phyloP scores from a whole-genome alignment of 331 rosid species.

The Malus hybrid region DNA sequence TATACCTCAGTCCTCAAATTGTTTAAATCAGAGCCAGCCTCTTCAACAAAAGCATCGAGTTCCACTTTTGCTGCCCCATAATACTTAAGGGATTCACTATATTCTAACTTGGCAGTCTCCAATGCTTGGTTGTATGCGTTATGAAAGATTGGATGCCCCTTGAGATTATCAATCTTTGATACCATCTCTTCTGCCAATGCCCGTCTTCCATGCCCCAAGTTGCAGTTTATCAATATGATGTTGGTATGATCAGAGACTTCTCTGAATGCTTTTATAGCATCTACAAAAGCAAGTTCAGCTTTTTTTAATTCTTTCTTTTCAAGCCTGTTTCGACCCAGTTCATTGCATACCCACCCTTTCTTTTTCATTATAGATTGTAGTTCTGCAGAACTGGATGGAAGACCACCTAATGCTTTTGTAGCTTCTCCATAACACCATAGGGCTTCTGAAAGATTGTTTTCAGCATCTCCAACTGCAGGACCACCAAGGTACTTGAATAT shows the following conservation, averaged over 20 bases:
- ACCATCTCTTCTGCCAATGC: constrained; percentile 85
- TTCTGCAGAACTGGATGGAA: constrained; percentile 60
- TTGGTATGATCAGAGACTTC: constrained; percentile 87
- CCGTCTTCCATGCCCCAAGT: constrained; percentile 92
- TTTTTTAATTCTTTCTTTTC: constrained; percentile 54
- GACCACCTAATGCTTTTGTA: constrained; percentile 53
- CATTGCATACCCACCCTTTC: constrained; percentile 94
- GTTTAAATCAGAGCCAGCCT: constrained; percentile 30
- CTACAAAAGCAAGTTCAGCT: constrained; percentile 74
- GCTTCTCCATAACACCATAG: constrained; percentile 81
- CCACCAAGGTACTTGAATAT: constrained; percentile 79
- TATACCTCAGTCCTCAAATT: constrained; percentile 67
- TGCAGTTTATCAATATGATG: constrained; percentile 78
- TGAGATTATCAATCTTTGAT: constrained; percentile 56
- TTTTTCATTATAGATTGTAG: constrained; percentile 61
- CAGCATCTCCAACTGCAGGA: constrained; percentile 48
- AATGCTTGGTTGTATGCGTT: constrained; percentile 56
- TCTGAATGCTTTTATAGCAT: constrained; percentile 83
- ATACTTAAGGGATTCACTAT: constrained; percentile 74
- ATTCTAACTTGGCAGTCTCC: constrained; percentile 77
- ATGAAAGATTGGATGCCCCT: constrained; percentile 40
- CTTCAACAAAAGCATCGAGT: constrained; percentile 40
- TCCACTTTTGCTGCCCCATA: constrained; percentile 84
- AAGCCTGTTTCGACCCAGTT: constrained; percentile 77
- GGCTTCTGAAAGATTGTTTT: constrained; percentile 56